Evolutionary conservation across 371 early-diverging fungal species (phyloP).

Genomic region (Mucor irregularis): DNA sequence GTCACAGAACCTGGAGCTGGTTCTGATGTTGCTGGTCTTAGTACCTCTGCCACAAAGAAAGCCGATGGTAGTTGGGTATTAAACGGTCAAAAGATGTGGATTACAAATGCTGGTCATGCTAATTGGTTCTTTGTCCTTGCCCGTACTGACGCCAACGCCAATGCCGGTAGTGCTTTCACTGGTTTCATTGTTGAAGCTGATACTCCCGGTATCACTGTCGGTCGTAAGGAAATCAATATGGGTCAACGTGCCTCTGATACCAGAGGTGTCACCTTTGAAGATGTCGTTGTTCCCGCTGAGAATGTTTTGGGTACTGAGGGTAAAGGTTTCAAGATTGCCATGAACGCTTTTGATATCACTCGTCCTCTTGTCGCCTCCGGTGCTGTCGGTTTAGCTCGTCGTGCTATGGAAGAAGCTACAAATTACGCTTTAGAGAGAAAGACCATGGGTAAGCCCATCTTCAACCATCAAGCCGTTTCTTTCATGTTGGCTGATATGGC

Average conservation of each 20-base stretch:
- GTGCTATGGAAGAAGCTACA: constrained; percentile 94
- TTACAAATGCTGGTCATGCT: constrained; percentile 96
- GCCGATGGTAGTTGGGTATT: constrained; percentile 68
- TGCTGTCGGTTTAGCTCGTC: constrained; percentile 90
- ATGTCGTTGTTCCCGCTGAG: constrained; percentile 91
- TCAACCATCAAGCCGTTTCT: constrained; percentile 90
- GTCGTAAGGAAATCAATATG: constrained; percentile 97
- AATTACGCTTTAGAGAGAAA: constrained; percentile 90
- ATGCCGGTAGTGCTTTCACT: constrained; percentile 90
- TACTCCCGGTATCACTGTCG: constrained; percentile 85
- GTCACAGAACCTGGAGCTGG: constrained; percentile 90
- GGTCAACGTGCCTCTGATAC: constrained; percentile 95
- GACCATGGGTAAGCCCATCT: constrained; percentile 93
- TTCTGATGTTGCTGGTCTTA: constrained; percentile 71
- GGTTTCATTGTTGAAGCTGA: constrained; percentile 96
- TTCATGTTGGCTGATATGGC: constrained; percentile 99
- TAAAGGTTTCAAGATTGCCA: constrained; percentile 95
- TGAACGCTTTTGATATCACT: constrained; percentile 97
- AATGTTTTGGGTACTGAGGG: constrained; percentile 76
- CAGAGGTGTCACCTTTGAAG: constrained; percentile 93
- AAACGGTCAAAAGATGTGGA: constrained; percentile 85
- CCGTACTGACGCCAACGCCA: constrained; percentile 78
- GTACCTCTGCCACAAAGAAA: constrained; percentile 68
- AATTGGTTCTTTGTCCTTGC: constrained; percentile 99
- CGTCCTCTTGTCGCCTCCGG: constrained; percentile 91